Base-by-base conservation (phyloP, 2,329 filamentous ascomycete genomes). In the Arthrobotrys pseudoclavata region DNA sequence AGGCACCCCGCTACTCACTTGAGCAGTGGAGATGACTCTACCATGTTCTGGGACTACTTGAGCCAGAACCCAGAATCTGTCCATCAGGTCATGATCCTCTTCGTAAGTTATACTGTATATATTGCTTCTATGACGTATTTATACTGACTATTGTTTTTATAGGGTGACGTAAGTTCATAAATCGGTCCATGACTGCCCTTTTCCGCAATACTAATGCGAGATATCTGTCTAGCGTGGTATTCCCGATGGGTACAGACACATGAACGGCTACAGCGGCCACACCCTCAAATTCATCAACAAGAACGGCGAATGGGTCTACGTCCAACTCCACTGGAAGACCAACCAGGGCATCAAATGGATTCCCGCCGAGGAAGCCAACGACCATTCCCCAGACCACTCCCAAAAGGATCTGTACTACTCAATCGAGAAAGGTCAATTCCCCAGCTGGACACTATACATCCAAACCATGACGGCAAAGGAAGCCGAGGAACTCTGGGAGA, bases 1-100 rank as follows among this genome's bases (percentile, higher is more conserved):
- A 86, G 91, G n/a, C 86, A 93, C 81, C 91, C 91, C 0, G 85
- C 88, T 31, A 92, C 90, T 2, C 89, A 92, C 82, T 83, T 92
- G 4, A 42, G 67, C 40, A 67, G 74, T 40, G 74, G 74, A 64
- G 90, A 88, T 57, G 89, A 92, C 83, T 89, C 90, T 15, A 91
- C 89, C 63, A 89, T 89, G 85, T 91, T 91, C 85, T 90, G 89
- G 89, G 88, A 86, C 79, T 86, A 85, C 80, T 83, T 84, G 48
- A 83, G 82, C 64, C 83, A 84, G 60, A 87, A 87, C 64, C 85
- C 84, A 18, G 86, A 88, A 81, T 84, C 85, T 2, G 85, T 86
- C 0, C 87, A 89, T 80, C 84, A 84, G 10, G 79, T 88, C 55
- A 87, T 89, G 85, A 84, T 85, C 24, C 82, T 89, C 0, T 88